phyloP scores from a whole-genome alignment of 2,329 filamentous ascomycete species.

The Talaromyces islandicus region DNA sequence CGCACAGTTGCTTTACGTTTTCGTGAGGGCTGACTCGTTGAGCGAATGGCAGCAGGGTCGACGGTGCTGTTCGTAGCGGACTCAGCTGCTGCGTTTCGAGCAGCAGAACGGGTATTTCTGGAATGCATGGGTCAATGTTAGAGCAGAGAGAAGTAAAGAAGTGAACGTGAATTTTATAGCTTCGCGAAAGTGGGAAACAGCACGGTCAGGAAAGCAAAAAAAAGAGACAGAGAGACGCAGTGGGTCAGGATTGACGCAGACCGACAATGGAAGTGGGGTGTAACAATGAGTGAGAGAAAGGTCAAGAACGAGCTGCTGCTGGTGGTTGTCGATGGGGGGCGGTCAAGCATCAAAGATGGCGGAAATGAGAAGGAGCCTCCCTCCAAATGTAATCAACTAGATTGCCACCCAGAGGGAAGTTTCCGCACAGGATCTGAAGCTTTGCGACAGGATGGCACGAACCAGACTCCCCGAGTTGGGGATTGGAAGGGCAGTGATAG shows the following conservation, averaged over 20 bases:
- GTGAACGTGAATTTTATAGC: neutral
- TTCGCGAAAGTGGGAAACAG: slow-evolving; percentile 6
- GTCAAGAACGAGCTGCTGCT: neutral
- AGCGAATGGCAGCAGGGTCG: slow-evolving; percentile 32
- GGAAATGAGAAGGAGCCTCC: neutral
- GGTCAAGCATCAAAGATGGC: neutral
- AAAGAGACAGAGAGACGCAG: neutral
- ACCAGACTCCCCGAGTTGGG: neutral
- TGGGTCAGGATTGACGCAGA: neutral
- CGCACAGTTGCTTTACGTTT: slow-evolving; percentile 69
- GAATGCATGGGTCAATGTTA: slow-evolving; percentile 74
- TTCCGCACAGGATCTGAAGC: neutral
- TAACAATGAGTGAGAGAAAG: neutral
- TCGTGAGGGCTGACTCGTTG: slow-evolving; percentile 48
- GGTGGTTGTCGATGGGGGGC: neutral
- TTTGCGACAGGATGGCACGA: neutral
- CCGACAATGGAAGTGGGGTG: neutral
- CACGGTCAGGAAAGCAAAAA: slow-evolving; percentile 2
- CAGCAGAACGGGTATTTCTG: slow-evolving; percentile 93
- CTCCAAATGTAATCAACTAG: neutral
- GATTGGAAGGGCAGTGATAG: neutral
- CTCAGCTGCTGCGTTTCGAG: slow-evolving; percentile 70
- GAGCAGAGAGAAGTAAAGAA: neutral
- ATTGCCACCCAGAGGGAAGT: neutral
- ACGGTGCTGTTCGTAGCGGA: slow-evolving; percentile 28